phyloP scores from a whole-genome alignment of 805 yeast genomes.

The Yamadazyma endophytica region DNA sequence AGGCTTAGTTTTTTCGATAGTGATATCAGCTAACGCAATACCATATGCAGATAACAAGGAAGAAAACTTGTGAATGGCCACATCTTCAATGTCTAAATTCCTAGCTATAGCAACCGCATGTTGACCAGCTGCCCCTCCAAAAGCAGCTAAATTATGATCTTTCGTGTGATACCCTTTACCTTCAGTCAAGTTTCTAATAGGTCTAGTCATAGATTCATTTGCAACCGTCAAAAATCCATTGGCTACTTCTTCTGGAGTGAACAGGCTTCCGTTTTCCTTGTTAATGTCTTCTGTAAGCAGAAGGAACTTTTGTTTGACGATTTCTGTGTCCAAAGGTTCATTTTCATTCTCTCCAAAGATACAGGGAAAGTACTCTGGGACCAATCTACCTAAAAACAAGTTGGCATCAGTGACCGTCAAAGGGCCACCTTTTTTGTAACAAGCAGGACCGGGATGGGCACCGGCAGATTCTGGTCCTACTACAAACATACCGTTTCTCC shows the following conservation, averaged over 20 bases:
- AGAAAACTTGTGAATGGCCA: constrained; percentile 75
- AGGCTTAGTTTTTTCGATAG: constrained; percentile 72
- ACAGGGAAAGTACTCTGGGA: constrained; percentile 72
- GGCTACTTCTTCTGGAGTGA: constrained; percentile 26
- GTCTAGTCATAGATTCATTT: constrained; percentile 44
- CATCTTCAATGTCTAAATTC: constrained; percentile 61
- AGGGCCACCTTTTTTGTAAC: constrained; percentile 33
- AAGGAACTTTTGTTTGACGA: constrained; percentile 46
- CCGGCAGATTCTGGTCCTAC: constrained; percentile 34
- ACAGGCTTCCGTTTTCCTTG: constrained; percentile 13
- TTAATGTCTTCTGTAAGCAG: constrained; percentile 51
- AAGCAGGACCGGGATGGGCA: constrained; percentile 33
- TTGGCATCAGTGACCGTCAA: constrained; percentile 72
- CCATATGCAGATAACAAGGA: constrained; percentile 51
- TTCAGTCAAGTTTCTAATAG: constrained; percentile 79
- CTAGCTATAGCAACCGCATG: constrained; percentile 77
- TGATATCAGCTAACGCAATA: constrained; percentile 82
- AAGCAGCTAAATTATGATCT: constrained; percentile 70
- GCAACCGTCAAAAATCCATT: constrained; percentile 27
- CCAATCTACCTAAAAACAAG: constrained; percentile 62
- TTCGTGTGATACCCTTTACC: constrained; percentile 71
- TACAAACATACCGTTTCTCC: constrained; percentile 31
- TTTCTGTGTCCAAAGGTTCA: constrained; percentile 59
- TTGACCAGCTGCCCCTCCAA: constrained; percentile 95
- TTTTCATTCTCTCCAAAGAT: constrained; percentile 81